Evolutionary conservation across 768 basidiomycete genomes (phyloP), one percentile per base, ranked within the genome.

Genomic region (Termitomyces sp.): DNA sequence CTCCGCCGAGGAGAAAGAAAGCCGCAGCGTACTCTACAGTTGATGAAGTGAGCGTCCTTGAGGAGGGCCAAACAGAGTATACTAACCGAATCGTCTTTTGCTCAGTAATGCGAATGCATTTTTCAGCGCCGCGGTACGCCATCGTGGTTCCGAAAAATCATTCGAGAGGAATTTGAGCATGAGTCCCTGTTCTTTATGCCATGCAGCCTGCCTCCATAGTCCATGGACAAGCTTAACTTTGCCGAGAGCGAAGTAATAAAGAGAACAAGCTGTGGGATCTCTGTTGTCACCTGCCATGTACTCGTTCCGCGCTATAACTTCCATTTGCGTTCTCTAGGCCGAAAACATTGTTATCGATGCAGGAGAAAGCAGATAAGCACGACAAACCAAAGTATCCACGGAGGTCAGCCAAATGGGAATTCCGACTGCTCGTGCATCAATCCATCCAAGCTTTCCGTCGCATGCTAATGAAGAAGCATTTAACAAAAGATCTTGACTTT

Each of bases 161-260:
- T 99, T 97, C 38, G 84, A 79, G 9, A 99, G 73, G 73, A 99
- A 98, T 68, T 91, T 95, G 61, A 99, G 79, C 94, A 94, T 98
- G 56, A 86, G 68, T 5, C 79, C 68, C 67, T 97, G 94, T 66
- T 98, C 97, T 65, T 86, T 90, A 67, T 98, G 96, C 85, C 94
- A 95, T 2, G 86, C 85, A 1, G 95, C 93, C 70, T 98, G 97
- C 68, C 92, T 84, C 97, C 97, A 99, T 12, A 99, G 80, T 6
- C 95, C 94, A 63, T 94, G 91, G 0, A 99, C 94, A 10, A 98
- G 82, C 68, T 94, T 94, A 60, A 85, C 82, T 71, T 98, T 98
- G 14, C 94, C 91, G 12, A 99, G 76, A 2, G 97, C 96, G 67
- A 99, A 97, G 73, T 98, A 99, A 72, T 90, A 92, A 47, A 99